A percentile compares a stretch with the other conserved stretches of the same genome.
Evolutionary conservation across 108 stramenopile genomes (phyloP).

Genomic region (Seminavis robusta): DNA sequence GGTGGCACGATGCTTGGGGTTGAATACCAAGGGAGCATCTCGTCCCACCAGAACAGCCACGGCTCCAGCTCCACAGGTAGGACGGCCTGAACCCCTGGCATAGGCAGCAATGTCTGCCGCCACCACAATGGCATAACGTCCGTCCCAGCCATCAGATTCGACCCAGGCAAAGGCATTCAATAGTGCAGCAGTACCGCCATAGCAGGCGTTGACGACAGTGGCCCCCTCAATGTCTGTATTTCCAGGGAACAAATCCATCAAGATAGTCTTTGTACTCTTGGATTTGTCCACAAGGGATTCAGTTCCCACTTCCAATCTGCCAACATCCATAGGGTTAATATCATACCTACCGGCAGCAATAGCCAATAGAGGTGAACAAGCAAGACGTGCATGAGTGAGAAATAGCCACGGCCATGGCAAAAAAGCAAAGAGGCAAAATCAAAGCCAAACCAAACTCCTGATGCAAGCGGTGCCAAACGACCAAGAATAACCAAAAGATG

Average conservation of each 20-base stretch:
- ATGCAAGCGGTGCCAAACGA: background rate
- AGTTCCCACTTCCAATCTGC: constrained; percentile 92
- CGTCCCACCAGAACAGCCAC: constrained; percentile 93
- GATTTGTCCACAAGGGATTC: constrained; percentile 97
- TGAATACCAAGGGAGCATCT: constrained; percentile 83
- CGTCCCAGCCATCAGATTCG: constrained; percentile 91
- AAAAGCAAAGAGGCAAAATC: background rate
- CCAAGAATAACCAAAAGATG: background rate
- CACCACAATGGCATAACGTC: constrained; percentile 95
- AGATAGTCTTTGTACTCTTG: constrained; percentile 93
- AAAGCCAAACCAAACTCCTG: background rate
- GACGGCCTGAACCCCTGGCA: constrained; percentile 91
- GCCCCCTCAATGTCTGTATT: constrained; percentile 96
- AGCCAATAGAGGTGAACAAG: background rate
- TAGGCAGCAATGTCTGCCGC: constrained; percentile 94
- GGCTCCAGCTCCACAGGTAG: constrained; percentile 95
- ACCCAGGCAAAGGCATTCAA: constrained; percentile 93
- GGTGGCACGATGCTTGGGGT: constrained; percentile 79
- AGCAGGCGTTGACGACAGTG: constrained; percentile 96
- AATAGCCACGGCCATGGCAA: background rate
- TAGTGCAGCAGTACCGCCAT: constrained; percentile 96
- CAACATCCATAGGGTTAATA: constrained; percentile 81
- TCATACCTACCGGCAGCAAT: constrained; percentile 41
- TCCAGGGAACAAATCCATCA: constrained; percentile 88
- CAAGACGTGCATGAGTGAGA: constrained; percentile 3